Base-by-base conservation (phyloP, 225 moss, liverwort and hornwort species). In the Antitrichia curtipendula region DNA sequence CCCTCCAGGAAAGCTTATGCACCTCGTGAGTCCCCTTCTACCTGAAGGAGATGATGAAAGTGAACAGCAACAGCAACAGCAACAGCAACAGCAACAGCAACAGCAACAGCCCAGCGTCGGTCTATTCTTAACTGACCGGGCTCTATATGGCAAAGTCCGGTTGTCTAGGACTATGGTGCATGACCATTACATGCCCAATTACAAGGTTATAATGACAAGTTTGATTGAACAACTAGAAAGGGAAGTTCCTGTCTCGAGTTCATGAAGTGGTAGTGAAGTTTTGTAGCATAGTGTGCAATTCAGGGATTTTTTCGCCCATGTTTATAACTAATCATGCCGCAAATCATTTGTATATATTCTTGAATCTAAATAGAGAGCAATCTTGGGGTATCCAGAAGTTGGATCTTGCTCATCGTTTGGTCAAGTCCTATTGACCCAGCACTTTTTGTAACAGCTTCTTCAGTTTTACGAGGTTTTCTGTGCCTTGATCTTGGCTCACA, bases 131-230 rank as follows among this genome's bases (percentile, higher is more conserved):
- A 97, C 99, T 28, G 90, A 96, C 76, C 93, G 99, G n/a, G 89
- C 93, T 82, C 87, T 96, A 31, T 99, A 99, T 91, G 99, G 97
- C 47, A 99, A 96, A 89, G 95, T 99, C 43, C 95, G 99, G 47
- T 85, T 99, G 89, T 99, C 99, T 6, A 91, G 97, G 63, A 99
- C 97, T 19, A 99, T 99, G 99, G 97, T 99, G 53, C 95, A 96
- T 83, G 99, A 99, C 80, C 99, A 99, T 90, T 99, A 92, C 85
- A 99, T 99, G 99, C 99, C 99, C 24, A 97, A 92, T 70, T 99
- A 99, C 91, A 96, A 91, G 89, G 90, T 94, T 82, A 95, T 97
- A 90, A 94, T 99, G 94, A 92, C 86, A 84, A 81, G 80, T 78
- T 91, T 93, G 88, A 95, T 95, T 80, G 91, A 92, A 56, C 86